Evolutionary conservation across 2,329 filamentous ascomycete species (phyloP), one percentile per base, ranked within the genome.

Genomic region (Metarhizium robertsii): DNA sequence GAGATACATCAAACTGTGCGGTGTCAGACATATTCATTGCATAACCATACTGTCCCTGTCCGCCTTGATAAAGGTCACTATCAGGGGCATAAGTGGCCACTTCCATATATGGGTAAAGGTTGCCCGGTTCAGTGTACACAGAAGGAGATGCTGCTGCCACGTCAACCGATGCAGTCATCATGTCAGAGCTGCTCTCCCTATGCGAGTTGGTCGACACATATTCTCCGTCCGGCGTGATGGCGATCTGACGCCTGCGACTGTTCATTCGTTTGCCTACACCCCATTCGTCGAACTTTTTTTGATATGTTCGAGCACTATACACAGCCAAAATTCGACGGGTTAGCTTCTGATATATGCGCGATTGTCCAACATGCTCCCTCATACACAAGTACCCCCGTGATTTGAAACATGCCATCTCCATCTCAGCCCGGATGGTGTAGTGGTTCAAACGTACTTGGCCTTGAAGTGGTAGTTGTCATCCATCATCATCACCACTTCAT

Each of bases 401-500:
- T 34, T 7, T 34, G 32, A 34, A 11, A 34, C 6, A 34, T 34
- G 32, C 7, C 32, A 34, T 25, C 25, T 25, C 32, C 8, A 40
- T 40, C 38, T 5, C 5, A 16, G 11, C 13, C 38, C 8, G 38
- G 38, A 40, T 40, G 38, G 13, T 40, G 38, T 16, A 13, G 38
- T 40, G 5, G 38, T 13, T 14, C 38, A 16, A n/a, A 18, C 42
- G 16, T 10, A 45, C 42, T 20, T 45, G 16, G 42, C 42, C n/a
- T 18, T 20, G n/a, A 45, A 45, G 6, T 20, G 5, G 42, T 45
- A 20, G 6, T 45, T 16, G 6, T 10, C 16, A 8, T 45, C 6
- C 42, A 45, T 45, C 6, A 73, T 65, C 14, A 58, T 55, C 61
- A 64, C 69, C 43, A 77, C 74, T 20, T 73, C 69, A 6, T 71